phyloP scores from a whole-genome alignment of 257 asterid species.

The Solanum sitiens region DNA sequence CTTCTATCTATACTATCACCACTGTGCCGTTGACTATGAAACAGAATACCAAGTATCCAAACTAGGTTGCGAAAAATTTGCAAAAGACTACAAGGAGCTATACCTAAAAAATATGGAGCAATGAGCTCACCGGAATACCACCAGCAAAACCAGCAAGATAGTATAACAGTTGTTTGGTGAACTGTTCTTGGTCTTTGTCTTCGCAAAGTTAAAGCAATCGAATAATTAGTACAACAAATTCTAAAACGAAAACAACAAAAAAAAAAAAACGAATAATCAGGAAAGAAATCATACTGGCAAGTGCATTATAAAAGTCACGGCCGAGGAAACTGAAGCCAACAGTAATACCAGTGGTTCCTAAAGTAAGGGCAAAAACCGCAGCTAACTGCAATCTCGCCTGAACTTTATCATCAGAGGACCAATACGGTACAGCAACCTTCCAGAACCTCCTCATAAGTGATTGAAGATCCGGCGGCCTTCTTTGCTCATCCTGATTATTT shows the following conservation, averaged over 20 bases:
- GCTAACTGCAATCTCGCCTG: conserved; percentile 66
- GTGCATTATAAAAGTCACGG: conserved; percentile 87
- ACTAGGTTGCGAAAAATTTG: not conserved
- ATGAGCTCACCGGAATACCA: conserved; percentile 97
- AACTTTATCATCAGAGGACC: conserved; percentile 76
- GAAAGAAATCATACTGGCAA: conserved; percentile 53
- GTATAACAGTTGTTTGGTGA: conserved; percentile 62
- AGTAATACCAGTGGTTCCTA: conserved; percentile 87
- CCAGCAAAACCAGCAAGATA: conserved; percentile 70
- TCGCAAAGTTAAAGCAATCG: conserved; percentile 5
- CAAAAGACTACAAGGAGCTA: conserved; percentile 10
- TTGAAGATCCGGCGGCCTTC: conserved; percentile 37
- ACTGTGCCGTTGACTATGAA: not conserved
- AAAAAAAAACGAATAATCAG: not conserved
- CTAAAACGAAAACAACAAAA: not conserved
- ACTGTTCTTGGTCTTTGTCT: conserved; percentile 89
- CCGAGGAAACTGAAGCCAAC: conserved; percentile 89
- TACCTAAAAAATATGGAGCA: conserved; percentile 61
- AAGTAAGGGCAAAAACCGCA: conserved; percentile 79
- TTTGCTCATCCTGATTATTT: conserved; percentile 18
- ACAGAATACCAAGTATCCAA: not conserved
- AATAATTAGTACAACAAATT: not conserved
- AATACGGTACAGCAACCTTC: conserved; percentile 88
- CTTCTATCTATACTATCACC: not conserved
- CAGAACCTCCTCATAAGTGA: conserved; percentile 53